Percentiles rank a stretch among this genome's conserved stretches.
Evolutionary conservation across 2,329 filamentous ascomycete genomes (phyloP).

Genomic region (Pleurostoma richardsiae): DNA sequence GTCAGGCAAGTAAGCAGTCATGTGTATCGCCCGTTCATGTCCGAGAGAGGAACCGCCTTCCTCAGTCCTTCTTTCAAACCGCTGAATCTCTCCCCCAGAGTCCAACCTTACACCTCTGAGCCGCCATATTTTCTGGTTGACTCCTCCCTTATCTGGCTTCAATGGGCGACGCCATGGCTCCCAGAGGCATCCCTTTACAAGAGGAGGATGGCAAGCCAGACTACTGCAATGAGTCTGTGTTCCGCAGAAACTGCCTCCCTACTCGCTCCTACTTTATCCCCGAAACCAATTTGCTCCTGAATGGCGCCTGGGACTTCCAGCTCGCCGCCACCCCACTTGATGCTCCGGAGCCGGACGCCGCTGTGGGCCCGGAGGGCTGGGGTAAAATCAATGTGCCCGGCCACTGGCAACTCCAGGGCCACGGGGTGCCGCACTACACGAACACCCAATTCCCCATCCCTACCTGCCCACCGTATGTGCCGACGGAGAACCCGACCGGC

Average conservation of each 20-base stretch:
- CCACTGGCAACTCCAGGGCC: constrained; percentile 67
- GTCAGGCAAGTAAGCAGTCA: no score
- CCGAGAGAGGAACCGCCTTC: no score
- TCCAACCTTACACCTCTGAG: no score
- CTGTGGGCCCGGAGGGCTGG: constrained; percentile 28
- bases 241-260: constrained; percentile 47
- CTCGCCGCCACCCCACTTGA: constrained; percentile 38
- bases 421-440: constrained; percentile 63
- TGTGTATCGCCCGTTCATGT: no score
- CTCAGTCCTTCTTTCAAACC: no score
- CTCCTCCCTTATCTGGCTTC: no score
- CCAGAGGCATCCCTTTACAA: constrained; percentile 23
- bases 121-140: no score
- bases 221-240: constrained; percentile 44
- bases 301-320: constrained; percentile 54
- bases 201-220: constrained; percentile 33
- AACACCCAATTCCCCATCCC: constrained; percentile 64
- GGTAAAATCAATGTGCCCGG: constrained; percentile 55
- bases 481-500: constrained; percentile 60
- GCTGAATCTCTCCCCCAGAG: no score
- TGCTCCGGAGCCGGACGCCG: constrained; percentile 31
- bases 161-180: constrained; percentile 7
- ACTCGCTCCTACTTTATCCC: constrained; percentile 49
- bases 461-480: constrained; percentile 57
- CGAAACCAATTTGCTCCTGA: constrained; percentile 41